These are phyloP conservation scores for Aspergillus sp. DNA, from an alignment of 2,329 filamentous ascomycete genomes.

Conservation along the genomic window DNA sequence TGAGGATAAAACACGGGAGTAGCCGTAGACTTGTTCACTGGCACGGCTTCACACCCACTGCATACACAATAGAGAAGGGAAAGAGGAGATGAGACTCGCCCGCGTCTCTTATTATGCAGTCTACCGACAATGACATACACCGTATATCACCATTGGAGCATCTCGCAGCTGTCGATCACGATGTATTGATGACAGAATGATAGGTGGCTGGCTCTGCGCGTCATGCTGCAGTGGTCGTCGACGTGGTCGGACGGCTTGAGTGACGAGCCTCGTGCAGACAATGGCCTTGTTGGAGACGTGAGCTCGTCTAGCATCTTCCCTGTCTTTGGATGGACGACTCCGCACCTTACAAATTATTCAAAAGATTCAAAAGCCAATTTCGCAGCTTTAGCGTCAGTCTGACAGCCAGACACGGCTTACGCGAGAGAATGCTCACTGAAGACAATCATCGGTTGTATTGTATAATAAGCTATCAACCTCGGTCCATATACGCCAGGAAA, in stretches of 20 bases:
- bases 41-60: too few species aligned
- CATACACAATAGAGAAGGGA: too few species aligned
- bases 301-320: neutral
- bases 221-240: neutral
- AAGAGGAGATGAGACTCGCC: too few species aligned
- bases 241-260: neutral
- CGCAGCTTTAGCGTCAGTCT: constrained; percentile 2
- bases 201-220: neutral
- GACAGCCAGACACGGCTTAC: neutral
- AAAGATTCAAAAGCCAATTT: neutral
- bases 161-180: neutral
- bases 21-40: too few species aligned
- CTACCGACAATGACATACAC: neutral
- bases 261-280: neutral
- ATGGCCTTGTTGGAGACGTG: neutral
- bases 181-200: neutral
- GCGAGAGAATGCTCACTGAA: neutral
- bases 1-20: too few species aligned
- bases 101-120: neutral
- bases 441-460: constrained; percentile 7
- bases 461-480: constrained; percentile 10
- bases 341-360: neutral
- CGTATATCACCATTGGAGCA: neutral
- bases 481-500: constrained; percentile 27
- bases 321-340: neutral